Base-by-base conservation (phyloP, 495 filamentous ascomycete species). In the Xeromyces bisporus region DNA sequence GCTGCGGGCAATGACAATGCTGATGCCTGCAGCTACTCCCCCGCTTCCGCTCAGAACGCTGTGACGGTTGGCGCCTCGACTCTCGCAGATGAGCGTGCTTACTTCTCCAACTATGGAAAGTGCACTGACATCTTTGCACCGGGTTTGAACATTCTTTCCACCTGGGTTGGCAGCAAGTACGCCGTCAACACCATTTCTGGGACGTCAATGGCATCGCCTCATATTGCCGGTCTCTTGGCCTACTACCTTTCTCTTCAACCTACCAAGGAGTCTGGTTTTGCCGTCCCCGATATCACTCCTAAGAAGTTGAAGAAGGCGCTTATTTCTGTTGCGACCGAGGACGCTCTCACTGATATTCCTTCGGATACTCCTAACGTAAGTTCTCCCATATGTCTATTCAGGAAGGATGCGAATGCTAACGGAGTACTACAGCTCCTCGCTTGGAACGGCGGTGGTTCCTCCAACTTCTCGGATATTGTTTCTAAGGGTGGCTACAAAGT, bases 61-160 rank as follows among this genome's bases (percentile, higher is more conserved):
- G 76, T 99, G 46, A 99, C 91, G 29, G 91, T 99, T 36, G 91
- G 86, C 51, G 91, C 91, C 38, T 92, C 84, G 12, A 92, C 80
- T 36, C 69, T 99, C 18, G 69, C 69, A 42, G 91, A 99, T 55
- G 81, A 85, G 68, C 87, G 91, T 58, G 91, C 91, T 40, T 99
- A 96, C 73, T 99, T 99, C 77, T 96, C 91, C 72, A 99, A 99
- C 77, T 96, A 75, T 60, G 91, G 91, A 54, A 87, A 85, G 71
- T 99, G 91, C 70, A 93, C 87, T 51, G 85, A 96, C 55, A 94
- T 99, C 66, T 99, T 99, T 51, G 91, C 85, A 34, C 91, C 91
- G 31, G 91, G 91, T 44, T 67, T 96, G 29, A 93, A 84, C 75
- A 96, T 99, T 42, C 67, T 78, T 34, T 96, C 91, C 18, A 93